Conservation (phyloP, 192 early-diverging fungal genomes). For the Podila minutissima region DNA sequence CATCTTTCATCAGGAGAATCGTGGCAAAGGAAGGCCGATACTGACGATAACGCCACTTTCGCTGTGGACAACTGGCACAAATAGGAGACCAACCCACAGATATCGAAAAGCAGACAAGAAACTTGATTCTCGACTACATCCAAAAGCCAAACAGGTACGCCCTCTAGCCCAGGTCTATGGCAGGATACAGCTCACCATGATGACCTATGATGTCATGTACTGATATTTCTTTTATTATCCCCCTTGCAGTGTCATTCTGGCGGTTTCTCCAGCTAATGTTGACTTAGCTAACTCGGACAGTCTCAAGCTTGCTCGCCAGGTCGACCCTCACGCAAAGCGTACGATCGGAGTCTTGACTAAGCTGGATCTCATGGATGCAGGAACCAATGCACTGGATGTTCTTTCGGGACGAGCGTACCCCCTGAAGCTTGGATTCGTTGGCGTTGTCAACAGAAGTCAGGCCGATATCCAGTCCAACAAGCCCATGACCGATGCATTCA, state of each 20-base stretch:
- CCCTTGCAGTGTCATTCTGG: constrained; percentile 74
- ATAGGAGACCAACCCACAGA: constrained; percentile 85
- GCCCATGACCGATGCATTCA: constrained; percentile 76
- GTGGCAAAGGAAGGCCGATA: too few relatives aligned
- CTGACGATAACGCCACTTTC: too few relatives aligned
- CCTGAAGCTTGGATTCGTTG: constrained; percentile 83
- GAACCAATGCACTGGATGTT: constrained; percentile 84
- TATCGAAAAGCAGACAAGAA: constrained; percentile 84
- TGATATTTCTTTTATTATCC: neutral
- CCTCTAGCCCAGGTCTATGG: neutral
- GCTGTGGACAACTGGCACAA: constrained; percentile 10
- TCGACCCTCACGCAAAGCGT: constrained; percentile 81
- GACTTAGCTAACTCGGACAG: constrained; percentile 88
- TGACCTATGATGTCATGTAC: neutral
- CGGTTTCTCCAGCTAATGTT: constrained; percentile 83
- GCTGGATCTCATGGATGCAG: constrained; percentile 87
- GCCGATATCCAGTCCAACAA: constrained; percentile 79
- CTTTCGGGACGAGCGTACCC: constrained; percentile 81
- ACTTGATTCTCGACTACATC: constrained; percentile 81
- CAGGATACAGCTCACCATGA: neutral
- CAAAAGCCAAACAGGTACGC: constrained; percentile 77
- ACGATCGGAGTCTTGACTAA: constrained; percentile 87
- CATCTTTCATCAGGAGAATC: too few relatives aligned
- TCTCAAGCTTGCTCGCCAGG: constrained; percentile 86
- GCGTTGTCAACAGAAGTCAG: constrained; percentile 85